These are phyloP conservation scores for Russula virescens DNA, from an alignment of 768 basidiomycete species.

Conservation along the genomic window DNA sequence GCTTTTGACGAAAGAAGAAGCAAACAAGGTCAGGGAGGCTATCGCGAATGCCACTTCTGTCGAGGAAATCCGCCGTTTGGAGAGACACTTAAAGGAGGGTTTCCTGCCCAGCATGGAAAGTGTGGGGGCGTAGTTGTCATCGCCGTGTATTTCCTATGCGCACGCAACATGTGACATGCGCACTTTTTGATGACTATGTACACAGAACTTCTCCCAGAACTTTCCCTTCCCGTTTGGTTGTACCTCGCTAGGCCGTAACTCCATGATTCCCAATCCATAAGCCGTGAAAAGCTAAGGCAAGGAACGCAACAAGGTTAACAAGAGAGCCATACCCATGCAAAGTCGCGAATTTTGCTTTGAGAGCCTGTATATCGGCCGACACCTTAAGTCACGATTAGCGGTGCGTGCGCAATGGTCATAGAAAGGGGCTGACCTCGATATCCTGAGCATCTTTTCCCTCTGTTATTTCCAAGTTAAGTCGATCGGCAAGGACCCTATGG, in stretches of 20 bases:
- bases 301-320: conserved; percentile 55
- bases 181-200: conserved; percentile 3
- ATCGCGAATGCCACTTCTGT: conserved; percentile 88
- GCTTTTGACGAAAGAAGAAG: conserved; percentile 88
- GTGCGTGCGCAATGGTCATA: conserved; percentile 14
- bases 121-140: conserved; percentile 57
- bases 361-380: conserved; percentile 30
- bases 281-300: conserved; percentile 62
- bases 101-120: conserved; percentile 74
- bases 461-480: conserved; percentile 67
- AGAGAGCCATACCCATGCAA: conserved; percentile 67
- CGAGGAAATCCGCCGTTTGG: conserved; percentile 80
- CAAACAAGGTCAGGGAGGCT: conserved; percentile 78
- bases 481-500: conserved; percentile 65
- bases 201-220: not conserved
- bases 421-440: conserved; percentile 45
- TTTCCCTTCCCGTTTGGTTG: not conserved
- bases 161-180: conserved; percentile 1
- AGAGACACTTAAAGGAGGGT: conserved; percentile 78
- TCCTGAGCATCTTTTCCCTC: conserved; percentile 66
- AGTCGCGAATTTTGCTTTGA: conserved; percentile 60
- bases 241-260: conserved; percentile 29
- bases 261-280: conserved; percentile 61
- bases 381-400: conserved; percentile 45
- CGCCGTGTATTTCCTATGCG: conserved; percentile 9